These are phyloP conservation scores for Phalaenopsis equestris DNA, from an alignment of 106 monocot genomes.

Conservation along the genomic window DNA sequence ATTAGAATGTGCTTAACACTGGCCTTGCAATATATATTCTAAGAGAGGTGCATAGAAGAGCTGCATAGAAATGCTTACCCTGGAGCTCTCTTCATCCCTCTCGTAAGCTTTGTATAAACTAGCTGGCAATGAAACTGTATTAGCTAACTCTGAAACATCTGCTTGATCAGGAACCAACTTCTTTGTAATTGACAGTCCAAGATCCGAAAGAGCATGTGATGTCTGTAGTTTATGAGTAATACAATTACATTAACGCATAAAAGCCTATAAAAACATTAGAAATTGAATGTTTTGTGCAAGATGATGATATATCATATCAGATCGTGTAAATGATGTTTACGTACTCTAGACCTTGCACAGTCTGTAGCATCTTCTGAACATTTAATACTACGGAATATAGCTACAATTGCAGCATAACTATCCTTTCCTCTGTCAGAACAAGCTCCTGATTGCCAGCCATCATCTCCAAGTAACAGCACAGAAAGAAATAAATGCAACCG, in stretches of 20 bases:
- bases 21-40: background rate
- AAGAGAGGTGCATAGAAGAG: background rate
- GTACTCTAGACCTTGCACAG: constrained; percentile 62
- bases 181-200: constrained; percentile 67
- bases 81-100: constrained; percentile 27
- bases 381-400: constrained; percentile 78
- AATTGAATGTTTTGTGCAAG: background rate
- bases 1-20: background rate
- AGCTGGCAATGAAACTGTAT: constrained; percentile 48
- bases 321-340: constrained; percentile 5
- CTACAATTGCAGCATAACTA: constrained; percentile 34
- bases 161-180: constrained; percentile 34
- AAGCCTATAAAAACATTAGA: background rate
- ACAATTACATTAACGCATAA: constrained; percentile 3
- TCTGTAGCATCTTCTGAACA: constrained; percentile 71
- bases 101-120: constrained; percentile 48
- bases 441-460: constrained; percentile 30
- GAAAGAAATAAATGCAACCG: constrained; percentile 80
- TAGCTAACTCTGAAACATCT: constrained; percentile 23
- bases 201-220: constrained; percentile 72
- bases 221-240: constrained; percentile 29
- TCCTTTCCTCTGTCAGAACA: constrained; percentile 32
- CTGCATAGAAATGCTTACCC: constrained; percentile 35
- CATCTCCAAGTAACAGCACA: constrained; percentile 60
- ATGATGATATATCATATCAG: background rate